phyloP scores from a whole-genome alignment of 2,329 filamentous ascomycete species.

The Ascochyta rabiei region DNA sequence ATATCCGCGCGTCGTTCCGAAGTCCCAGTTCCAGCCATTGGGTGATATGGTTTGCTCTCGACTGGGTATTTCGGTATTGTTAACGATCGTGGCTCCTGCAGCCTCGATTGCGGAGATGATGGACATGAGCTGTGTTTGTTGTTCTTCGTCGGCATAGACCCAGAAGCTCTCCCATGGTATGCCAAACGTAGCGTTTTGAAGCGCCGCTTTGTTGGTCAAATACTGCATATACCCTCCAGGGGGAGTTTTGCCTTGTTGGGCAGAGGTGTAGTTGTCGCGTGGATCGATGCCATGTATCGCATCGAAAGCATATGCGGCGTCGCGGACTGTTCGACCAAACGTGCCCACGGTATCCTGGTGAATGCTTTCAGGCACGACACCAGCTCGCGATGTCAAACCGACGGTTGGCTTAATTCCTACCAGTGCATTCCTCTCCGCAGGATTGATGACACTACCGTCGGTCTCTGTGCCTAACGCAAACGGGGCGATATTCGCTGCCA shows the following conservation, averaged over 20 bases:
- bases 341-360: slow-evolving; percentile 73
- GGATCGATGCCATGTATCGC: slow-evolving; percentile 69
- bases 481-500: slow-evolving; percentile 66
- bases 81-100: slow-evolving; percentile 71
- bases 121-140: slow-evolving; percentile 59
- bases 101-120: slow-evolving; percentile 60
- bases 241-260: slow-evolving; percentile 62
- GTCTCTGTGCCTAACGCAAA: slow-evolving; percentile 77
- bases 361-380: slow-evolving; percentile 66
- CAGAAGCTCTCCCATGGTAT: slow-evolving; percentile 76
- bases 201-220: slow-evolving; percentile 59
- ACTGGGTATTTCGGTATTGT: slow-evolving; percentile 71
- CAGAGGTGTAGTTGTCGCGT: slow-evolving; percentile 69
- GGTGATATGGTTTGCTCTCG: slow-evolving; percentile 67
- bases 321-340: slow-evolving; percentile 71
- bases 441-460: slow-evolving; percentile 70
- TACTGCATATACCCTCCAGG: slow-evolving; percentile 62
- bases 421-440: slow-evolving; percentile 70
- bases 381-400: slow-evolving; percentile 68
- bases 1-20: slow-evolving; percentile 65
- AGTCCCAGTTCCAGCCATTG: slow-evolving; percentile 77
- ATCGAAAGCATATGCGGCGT: slow-evolving; percentile 70
- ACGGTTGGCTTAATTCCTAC: slow-evolving; percentile 80
- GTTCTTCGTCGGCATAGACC: slow-evolving; percentile 63
- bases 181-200: slow-evolving; percentile 70